Evolutionary conservation across 2,329 filamentous ascomycete genomes (phyloP), one percentile per base, ranked within the genome.

Genomic region (Hymenoscyphus infarciens): DNA sequence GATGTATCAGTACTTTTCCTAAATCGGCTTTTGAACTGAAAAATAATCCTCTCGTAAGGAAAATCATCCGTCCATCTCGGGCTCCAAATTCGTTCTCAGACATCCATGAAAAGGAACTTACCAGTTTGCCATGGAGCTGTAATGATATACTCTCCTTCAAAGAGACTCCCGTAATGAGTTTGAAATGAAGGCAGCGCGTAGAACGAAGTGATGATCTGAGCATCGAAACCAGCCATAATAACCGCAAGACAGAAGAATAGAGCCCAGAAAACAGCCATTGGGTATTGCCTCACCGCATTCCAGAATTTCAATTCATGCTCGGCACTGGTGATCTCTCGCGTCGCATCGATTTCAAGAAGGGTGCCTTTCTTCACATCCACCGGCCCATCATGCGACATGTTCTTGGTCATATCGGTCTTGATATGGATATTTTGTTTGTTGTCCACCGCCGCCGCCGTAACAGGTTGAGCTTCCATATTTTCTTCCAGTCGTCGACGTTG

Each of bases 151-250:
- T 35, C 33, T 1, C 65, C 69, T n/a, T 68, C 63, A 53, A 57
- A 70, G 16, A 56, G 10, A 42, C 63, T 62, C 0, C 69, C 69
- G 35, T 67, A 70, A 38, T 63, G 54, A 19, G 57, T 52, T 31
- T 71, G 68, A 42, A 72, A 72, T 1, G 68, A 67, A 6, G 69
- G 69, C 3, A 65, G 59, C 1, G 70, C 70, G 52, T 70, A 72
- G 22, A 72, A 67, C 38, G 63, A 65, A 0, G 62, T 66, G 16
- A 72, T 29, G 7, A 71, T 58, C 31, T 69, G 68, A 1, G 70
- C 61, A 60, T 71, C 68, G 16, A 70, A 70, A 1, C 63, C 70
- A 5, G 68, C 62, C 69, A 71, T 70, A 31, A 72, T 65, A 8
- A 72, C 64, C 4, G 62, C 65, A 7, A 72, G 66, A 2, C 59